Evolutionary conservation across 306 rosid species (phyloP).

Genomic region (Fragaria iinumae): DNA sequence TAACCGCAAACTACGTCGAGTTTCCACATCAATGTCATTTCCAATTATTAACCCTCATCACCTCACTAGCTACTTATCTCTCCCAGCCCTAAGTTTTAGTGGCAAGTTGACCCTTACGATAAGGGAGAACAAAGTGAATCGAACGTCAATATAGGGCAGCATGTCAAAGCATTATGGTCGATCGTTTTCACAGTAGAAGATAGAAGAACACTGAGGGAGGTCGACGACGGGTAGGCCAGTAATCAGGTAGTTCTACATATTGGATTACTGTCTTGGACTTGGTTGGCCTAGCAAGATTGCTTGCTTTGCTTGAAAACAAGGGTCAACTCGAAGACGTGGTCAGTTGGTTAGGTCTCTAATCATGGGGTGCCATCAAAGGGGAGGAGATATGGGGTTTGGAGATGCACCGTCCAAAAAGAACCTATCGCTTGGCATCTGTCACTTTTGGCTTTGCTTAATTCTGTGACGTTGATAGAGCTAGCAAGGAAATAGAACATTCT

Average conservation of each 20-base stretch:
- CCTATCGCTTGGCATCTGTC: not conserved
- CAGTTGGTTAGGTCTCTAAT: constrained; percentile 33
- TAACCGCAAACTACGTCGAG: constrained; percentile 14
- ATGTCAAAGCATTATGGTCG: constrained; percentile 4
- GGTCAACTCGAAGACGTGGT: constrained; percentile 17
- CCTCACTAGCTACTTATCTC: not conserved
- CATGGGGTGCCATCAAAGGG: constrained; percentile 22
- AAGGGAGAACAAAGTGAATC: constrained; percentile 6
- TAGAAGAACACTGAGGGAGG: not conserved
- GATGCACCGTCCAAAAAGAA: not conserved
- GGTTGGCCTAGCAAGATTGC: not conserved
- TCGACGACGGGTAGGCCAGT: not conserved
- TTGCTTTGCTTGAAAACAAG: not conserved
- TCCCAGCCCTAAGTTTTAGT: constrained; percentile 9
- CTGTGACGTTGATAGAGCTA: not conserved
- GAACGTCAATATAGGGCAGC: not conserved
- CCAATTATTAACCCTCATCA: constrained; percentile 18
- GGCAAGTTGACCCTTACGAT: constrained; percentile 35
- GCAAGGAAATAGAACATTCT: too few species aligned
- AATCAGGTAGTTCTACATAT: not conserved
- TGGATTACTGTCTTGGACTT: not conserved
- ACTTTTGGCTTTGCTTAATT: not conserved
- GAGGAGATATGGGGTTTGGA: not conserved
- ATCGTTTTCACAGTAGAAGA: constrained; percentile 3
- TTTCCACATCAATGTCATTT: constrained; percentile 34